phyloP scores from a whole-genome alignment of 2,329 filamentous ascomycete species.

The Hymenoscyphus occultus region DNA sequence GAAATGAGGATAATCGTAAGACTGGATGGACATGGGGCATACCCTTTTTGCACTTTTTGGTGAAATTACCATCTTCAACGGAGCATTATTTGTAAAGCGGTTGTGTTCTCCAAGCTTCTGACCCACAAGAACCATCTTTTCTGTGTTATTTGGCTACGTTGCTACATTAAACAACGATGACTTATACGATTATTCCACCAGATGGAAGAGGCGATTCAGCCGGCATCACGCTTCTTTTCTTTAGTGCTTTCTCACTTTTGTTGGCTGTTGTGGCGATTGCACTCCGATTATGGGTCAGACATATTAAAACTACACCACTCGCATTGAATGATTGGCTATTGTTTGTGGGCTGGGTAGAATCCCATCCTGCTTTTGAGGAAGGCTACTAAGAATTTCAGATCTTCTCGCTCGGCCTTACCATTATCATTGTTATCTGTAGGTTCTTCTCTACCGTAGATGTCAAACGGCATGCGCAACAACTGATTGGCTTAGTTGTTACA shows the following conservation, averaged over 20 bases:
- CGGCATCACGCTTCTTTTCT: slow-evolving; percentile 2
- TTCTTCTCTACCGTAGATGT: background rate
- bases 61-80: no score
- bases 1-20: no score
- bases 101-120: no score
- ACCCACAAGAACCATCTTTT: no score
- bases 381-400: background rate
- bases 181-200: background rate
- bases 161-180: background rate
- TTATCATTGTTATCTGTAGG: background rate
- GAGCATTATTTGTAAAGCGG: no score
- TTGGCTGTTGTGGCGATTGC: background rate
- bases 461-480: background rate
- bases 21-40: no score
- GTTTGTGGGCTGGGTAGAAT: background rate
- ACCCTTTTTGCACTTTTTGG: no score
- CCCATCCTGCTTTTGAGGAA: background rate
- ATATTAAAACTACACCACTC: background rate
- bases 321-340: slow-evolving; percentile 1
- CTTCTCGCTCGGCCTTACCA: slow-evolving; percentile 1
- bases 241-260: background rate
- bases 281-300: background rate
- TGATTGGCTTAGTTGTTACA: background rate
- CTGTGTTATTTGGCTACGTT: background rate
- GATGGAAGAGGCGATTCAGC: background rate